phyloP scores from a whole-genome alignment of 2,329 filamentous ascomycete genomes.

The Beauveria sp. region DNA sequence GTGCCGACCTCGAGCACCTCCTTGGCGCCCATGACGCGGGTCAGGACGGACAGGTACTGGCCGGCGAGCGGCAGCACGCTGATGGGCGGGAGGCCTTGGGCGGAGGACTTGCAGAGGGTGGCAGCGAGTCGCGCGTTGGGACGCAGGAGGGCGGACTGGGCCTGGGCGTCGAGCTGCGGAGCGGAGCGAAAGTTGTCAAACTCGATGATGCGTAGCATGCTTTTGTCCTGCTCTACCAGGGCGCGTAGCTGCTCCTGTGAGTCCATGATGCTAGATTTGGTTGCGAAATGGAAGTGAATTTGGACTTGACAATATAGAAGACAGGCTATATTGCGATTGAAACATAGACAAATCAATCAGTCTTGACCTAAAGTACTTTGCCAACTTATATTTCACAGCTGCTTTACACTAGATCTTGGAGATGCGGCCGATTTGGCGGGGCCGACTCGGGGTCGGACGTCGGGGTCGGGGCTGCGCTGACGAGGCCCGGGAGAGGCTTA shows the following conservation, averaged over 20 bases:
- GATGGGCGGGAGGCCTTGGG: constrained; percentile 29
- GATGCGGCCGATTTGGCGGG: not conserved
- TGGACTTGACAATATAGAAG: not conserved
- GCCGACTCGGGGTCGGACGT: not conserved
- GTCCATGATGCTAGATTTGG: not conserved
- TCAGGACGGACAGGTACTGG: constrained; percentile 31
- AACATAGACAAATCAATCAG: no score
- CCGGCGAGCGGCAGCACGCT: constrained; percentile 27
- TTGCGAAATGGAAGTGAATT: not conserved
- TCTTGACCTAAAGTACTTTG: not conserved
- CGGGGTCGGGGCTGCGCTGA: not conserved
- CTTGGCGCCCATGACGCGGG: constrained; percentile 26
- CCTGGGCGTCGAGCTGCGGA: constrained; percentile 17
- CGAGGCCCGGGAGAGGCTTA: not conserved
- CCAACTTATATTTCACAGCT: not conserved
- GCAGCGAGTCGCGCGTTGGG: constrained; percentile 10
- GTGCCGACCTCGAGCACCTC: constrained; percentile 47
- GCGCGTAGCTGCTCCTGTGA: not conserved
- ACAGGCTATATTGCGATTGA: not conserved
- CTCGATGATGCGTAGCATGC: not conserved
- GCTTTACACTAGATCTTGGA: not conserved
- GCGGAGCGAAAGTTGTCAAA: constrained; percentile 1
- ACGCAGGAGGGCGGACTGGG: not conserved
- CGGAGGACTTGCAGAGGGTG: constrained; percentile 24
- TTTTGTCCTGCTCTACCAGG: not conserved